Base-by-base conservation (phyloP, 768 basidiomycete species). In the Pholiota microspora region DNA sequence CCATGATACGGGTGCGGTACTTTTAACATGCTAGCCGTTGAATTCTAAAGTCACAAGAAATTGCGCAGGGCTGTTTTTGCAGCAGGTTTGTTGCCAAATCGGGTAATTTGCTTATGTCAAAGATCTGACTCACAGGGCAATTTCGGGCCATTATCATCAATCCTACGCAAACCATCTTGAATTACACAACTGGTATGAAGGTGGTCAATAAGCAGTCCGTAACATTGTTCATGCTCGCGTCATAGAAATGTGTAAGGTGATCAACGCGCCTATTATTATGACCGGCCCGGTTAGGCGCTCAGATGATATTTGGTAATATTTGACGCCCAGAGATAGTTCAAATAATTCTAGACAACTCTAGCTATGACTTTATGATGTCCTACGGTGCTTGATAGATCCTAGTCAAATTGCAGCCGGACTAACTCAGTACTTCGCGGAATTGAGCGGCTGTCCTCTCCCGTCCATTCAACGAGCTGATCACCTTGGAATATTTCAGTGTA, bases 361-460 rank as follows among this genome's bases (percentile, higher is more conserved):
- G 51, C 42, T 1, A 53, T 25, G 9, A 53, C 6, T 16, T 53
- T 45, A 28, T 53, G 44, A 16, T 23, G 32, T 1, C 51, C 51
- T 1, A 35, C 44, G 27, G 28, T 24, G 42, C 51, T 27, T 31
- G 8, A 15, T 53, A 40, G 8, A 53, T 53, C 3, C 13, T 21
- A 29, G 13, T 45, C 42, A 53, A 21, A 24, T 45, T 45, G 42
- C 51, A 45, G 12, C 44, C 51, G 5, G 44, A 31, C 8, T 53
- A 32, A 0, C 24, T 29, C 15, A 45, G 24, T 31, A 53, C 15
- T 18, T 21, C 44, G 4, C 42, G n/a, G 29, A 45, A 53, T 13
- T 53, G 51, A 9, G 51, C 51, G 16, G 44, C 16, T 4, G 44
- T 53, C 2, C 44, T 15, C 12, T 53, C 51, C 29, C 12, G 31